These are phyloP conservation scores for Cucurbita pepo DNA, from an alignment of 306 rosid species.

Conservation along the genomic window DNA sequence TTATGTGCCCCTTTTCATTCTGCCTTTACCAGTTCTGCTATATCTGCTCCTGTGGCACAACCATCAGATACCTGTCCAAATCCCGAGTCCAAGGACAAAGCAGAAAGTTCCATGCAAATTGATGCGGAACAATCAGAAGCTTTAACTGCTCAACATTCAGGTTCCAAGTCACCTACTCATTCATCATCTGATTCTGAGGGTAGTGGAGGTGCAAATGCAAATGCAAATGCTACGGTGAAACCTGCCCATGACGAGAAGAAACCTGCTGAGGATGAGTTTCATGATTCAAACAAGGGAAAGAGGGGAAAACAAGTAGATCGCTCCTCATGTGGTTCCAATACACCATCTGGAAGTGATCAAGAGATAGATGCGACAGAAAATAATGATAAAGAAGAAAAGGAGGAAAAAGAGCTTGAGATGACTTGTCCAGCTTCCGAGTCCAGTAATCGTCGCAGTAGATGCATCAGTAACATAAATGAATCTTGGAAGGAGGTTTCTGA, in stretches of 20 bases:
- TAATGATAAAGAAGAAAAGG: constrained; percentile 41
- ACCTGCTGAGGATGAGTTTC: constrained; percentile 33
- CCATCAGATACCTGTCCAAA: constrained; percentile 32
- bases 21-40: constrained; percentile 32
- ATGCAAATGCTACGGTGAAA: constrained; percentile 29
- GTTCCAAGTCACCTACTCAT: constrained; percentile 33
- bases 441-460: constrained; percentile 44
- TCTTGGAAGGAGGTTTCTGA: constrained; percentile 91
- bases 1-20: constrained; percentile 63
- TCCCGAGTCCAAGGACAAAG: constrained; percentile 22
- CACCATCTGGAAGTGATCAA: constrained; percentile 71
- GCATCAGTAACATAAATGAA: constrained; percentile 33
- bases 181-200: constrained; percentile 43
- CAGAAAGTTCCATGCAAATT: constrained; percentile 27
- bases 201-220: constrained; percentile 42
- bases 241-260: constrained; percentile 30
- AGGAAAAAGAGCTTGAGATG: constrained; percentile 33
- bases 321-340: constrained; percentile 91
- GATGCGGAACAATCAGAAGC: constrained; percentile 37
- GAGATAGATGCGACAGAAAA: constrained; percentile 78
- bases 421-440: constrained; percentile 33
- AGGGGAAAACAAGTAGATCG: constrained; percentile 63
- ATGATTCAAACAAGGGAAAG: constrained; percentile 33
- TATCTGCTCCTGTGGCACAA: constrained; percentile 28
- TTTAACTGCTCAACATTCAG: constrained; percentile 35